Percentiles rank a stretch among this genome's conserved stretches.
Evolutionary conservation across 345 rosid genomes (phyloP).

Genomic region (Brassica rapa): DNA sequence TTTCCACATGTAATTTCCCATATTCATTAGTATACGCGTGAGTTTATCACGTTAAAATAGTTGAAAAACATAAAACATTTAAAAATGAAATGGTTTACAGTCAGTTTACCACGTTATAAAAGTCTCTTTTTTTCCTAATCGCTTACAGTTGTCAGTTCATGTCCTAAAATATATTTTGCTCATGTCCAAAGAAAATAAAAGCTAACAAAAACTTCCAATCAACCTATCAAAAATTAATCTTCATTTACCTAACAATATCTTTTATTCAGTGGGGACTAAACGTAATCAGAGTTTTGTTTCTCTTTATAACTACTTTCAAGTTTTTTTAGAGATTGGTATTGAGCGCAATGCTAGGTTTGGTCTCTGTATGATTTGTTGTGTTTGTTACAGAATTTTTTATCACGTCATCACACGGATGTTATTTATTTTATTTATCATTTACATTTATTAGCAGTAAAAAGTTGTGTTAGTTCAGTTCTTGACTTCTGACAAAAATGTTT

Average conservation of each 20-base stretch:
- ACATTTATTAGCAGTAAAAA: background rate
- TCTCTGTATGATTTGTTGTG: slow-evolving; percentile 39
- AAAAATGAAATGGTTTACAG: slow-evolving; percentile 14
- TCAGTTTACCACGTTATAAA: background rate
- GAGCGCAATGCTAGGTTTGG: slow-evolving; percentile 44
- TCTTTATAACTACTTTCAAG: background rate
- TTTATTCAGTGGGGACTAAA: background rate
- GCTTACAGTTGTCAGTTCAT: slow-evolving; percentile 39
- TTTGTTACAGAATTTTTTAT: slow-evolving; percentile 65
- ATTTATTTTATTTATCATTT: slow-evolving; percentile 5
- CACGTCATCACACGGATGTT: slow-evolving; percentile 63
- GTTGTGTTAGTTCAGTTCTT: slow-evolving; percentile 45
- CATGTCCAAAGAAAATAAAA: slow-evolving; percentile 35
- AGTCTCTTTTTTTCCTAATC: background rate
- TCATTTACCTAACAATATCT: background rate
- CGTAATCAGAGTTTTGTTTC: background rate
- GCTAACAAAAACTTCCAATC: slow-evolving; percentile 21
- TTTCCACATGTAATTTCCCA: slow-evolving; percentile 35
- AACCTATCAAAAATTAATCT: slow-evolving; percentile 35
- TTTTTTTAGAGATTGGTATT: slow-evolving; percentile 39
- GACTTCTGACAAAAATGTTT: slow-evolving; percentile 61
- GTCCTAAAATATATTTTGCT: slow-evolving; percentile 20
- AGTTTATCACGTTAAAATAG: background rate
- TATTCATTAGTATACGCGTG: slow-evolving; percentile 9
- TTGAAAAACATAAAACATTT: slow-evolving; percentile 20